These are phyloP conservation scores for Collybia sp. DNA, from an alignment of 768 basidiomycete species.

Conservation along the genomic window DNA sequence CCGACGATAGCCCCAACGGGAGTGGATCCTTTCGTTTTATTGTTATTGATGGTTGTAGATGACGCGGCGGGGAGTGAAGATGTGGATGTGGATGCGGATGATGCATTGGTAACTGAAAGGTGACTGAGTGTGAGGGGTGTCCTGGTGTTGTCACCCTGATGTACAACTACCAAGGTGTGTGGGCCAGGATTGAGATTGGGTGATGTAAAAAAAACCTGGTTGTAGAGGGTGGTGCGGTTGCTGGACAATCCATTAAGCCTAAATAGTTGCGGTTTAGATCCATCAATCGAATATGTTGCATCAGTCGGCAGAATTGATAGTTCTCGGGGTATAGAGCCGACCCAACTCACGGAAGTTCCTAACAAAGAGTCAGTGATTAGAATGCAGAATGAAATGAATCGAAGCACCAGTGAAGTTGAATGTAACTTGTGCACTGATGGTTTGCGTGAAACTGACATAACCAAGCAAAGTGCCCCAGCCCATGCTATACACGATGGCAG, in stretches of 20 bases:
- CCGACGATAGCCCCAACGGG: slow-evolving; percentile 14
- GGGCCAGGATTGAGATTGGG: slow-evolving; percentile 8
- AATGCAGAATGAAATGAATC: neutral
- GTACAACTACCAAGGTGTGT: slow-evolving; percentile 18
- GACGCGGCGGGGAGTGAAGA: slow-evolving; percentile 5
- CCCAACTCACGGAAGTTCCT: slow-evolving; percentile 22
- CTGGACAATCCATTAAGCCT: slow-evolving; percentile 10
- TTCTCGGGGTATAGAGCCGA: slow-evolving; percentile 17
- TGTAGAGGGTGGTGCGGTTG: slow-evolving; percentile 9
- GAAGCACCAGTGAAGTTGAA: slow-evolving; percentile 20
- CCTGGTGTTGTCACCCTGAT: slow-evolving; percentile 11
- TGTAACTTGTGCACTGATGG: slow-evolving; percentile 11
- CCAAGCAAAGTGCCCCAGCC: slow-evolving; percentile 13
- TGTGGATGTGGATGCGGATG: slow-evolving; percentile 3
- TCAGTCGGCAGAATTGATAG: slow-evolving; percentile 14
- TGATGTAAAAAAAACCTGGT: slow-evolving; percentile 16
- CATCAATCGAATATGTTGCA: slow-evolving; percentile 23
- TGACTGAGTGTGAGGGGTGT: slow-evolving; percentile 18
- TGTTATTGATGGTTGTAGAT: neutral
- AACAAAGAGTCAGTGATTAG: neutral
- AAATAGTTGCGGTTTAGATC: slow-evolving; percentile 9
- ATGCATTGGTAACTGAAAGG: slow-evolving; percentile 14
- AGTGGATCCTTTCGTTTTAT: neutral
- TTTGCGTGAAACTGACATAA: slow-evolving; percentile 13
- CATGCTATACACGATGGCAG: slow-evolving; percentile 11